Evolutionary conservation across 306 rosid species (phyloP).

Genomic region (Vicia villosa): DNA sequence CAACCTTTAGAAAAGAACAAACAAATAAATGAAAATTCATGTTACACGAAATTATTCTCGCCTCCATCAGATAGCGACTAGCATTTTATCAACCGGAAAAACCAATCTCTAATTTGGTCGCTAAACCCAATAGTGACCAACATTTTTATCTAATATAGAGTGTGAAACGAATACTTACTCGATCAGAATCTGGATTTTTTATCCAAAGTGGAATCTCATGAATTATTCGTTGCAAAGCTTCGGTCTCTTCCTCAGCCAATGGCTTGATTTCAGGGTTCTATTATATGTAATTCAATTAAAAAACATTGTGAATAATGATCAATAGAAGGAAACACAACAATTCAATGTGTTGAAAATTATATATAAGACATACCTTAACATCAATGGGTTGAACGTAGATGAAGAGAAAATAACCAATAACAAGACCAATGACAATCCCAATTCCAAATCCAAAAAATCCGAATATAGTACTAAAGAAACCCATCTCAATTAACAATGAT

Average conservation of each 20-base stretch:
- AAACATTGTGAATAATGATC: no score
- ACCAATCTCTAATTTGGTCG: no score
- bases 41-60: neutral
- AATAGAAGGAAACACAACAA: no score
- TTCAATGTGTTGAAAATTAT: neutral
- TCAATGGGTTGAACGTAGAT: conserved; percentile 60
- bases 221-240: conserved; percentile 66
- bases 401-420: conserved; percentile 81
- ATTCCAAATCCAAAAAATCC: conserved; percentile 84
- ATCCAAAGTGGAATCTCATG: conserved; percentile 97
- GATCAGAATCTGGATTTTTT: conserved; percentile 89
- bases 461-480: conserved; percentile 68
- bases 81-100: no score
- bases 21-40: conserved; percentile 1
- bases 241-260: conserved; percentile 69
- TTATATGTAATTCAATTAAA: neutral
- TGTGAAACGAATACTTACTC: conserved; percentile 49
- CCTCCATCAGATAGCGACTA: no score
- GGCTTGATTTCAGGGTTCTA: conserved; percentile 65
- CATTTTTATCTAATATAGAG: no score
- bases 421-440: conserved; percentile 75
- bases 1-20: conserved; percentile 51
- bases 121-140: no score
- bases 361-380: conserved; percentile 54
- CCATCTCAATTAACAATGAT: conserved; percentile 49